Percentiles rank a stretch among this genome's conserved stretches.
Conservation (phyloP, 1,284 basidiomycete genomes). For the Leccinum griseonigrum region DNA sequence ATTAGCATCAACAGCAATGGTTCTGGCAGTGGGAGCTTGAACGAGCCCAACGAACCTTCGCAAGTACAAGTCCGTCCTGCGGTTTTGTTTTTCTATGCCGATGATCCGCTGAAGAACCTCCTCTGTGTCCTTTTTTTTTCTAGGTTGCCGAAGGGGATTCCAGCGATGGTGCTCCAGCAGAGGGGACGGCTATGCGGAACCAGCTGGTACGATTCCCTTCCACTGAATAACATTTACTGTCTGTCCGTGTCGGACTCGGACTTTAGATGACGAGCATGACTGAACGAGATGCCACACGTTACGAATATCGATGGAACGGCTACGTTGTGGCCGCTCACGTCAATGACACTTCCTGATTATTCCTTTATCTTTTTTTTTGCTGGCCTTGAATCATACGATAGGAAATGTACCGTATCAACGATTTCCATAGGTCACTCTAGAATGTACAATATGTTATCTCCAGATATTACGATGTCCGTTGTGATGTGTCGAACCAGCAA, state of each 20-base stretch:
- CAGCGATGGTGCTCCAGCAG: neutral
- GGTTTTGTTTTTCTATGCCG: neutral
- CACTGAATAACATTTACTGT: slow-evolving; percentile 38
- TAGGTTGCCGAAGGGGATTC: slow-evolving; percentile 11
- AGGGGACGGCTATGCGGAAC: neutral
- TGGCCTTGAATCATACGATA: neutral
- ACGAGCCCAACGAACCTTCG: neutral
- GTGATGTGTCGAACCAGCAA: slow-evolving; percentile 3
- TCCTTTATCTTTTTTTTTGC: neutral
- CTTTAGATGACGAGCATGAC: neutral
- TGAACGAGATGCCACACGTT: neutral
- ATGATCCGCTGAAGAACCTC: slow-evolving; percentile 17
- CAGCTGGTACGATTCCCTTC: slow-evolving; percentile 30
- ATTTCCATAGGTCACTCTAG: slow-evolving; percentile 1
- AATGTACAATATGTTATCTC: slow-evolving; percentile 19
- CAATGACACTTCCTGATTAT: neutral
- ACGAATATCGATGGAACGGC: neutral
- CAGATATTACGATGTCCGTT: slow-evolving; percentile 15
- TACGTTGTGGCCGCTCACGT: neutral
- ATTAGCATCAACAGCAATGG: neutral
- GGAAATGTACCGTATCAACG: neutral
- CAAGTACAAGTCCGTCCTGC: slow-evolving; percentile 25
- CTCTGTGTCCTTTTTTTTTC: slow-evolving; percentile 4
- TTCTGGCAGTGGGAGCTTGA: neutral
- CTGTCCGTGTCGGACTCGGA: slow-evolving; percentile 8